These are phyloP conservation scores for Metschnikowia anglica DNA, from an alignment of 805 yeast species.

Conservation along the genomic window DNA sequence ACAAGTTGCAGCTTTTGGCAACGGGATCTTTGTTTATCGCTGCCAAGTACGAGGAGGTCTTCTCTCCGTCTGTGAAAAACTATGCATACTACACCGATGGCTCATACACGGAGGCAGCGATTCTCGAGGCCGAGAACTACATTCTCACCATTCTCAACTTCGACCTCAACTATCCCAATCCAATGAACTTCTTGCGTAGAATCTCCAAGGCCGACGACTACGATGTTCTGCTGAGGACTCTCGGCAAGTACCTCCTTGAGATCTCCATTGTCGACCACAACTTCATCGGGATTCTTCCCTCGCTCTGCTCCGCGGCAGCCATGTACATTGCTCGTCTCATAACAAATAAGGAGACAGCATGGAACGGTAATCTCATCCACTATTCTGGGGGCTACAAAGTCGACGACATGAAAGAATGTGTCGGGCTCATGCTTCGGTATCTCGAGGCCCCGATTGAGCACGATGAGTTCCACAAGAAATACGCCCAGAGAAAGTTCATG, in stretches of 20 bases:
- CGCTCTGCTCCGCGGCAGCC: constrained; percentile 81
- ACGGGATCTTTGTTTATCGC: constrained; percentile 85
- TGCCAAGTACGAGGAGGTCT: constrained; percentile 91
- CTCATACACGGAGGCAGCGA: constrained; percentile 75
- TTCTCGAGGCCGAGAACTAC: constrained; percentile 78
- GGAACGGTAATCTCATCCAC: constrained; percentile 86
- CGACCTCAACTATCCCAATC: constrained; percentile 81
- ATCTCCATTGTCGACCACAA: constrained; percentile 71
- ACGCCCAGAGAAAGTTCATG: constrained; percentile 85
- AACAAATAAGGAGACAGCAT: constrained; percentile 60
- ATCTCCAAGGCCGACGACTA: constrained; percentile 90
- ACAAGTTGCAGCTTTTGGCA: constrained; percentile 79
- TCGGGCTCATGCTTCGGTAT: constrained; percentile 74
- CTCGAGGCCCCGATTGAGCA: constrained; percentile 78
- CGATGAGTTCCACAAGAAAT: constrained; percentile 91
- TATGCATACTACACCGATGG: constrained; percentile 89
- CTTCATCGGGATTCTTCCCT: constrained; percentile 72
- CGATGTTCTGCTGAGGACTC: constrained; percentile 77
- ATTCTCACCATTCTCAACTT: constrained; percentile 70
- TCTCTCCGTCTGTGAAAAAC: constrained; percentile 78
- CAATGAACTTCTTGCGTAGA: constrained; percentile 84
- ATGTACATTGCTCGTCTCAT: constrained; percentile 80
- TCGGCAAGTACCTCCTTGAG: constrained; percentile 83
- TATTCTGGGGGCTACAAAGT: constrained; percentile 89
- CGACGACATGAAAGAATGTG: constrained; percentile 67